Evolutionary conservation across 176 grass and related monocot species (phyloP), one percentile per base, ranked within the genome.

Genomic region (Thinopyrum elongatum): DNA sequence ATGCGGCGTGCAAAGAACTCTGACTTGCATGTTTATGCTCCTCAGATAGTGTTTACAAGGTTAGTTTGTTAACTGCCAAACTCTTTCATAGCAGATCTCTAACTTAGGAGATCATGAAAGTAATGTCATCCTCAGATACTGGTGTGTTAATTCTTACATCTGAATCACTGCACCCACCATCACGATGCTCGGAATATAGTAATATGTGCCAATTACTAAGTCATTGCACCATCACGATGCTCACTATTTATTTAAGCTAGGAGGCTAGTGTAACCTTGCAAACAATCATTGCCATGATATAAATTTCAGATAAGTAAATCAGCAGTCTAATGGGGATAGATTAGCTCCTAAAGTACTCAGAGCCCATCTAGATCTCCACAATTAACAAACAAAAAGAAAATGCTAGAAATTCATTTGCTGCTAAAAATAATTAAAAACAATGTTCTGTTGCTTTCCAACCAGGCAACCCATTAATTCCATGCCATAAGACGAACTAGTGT

Each of bases 1-100:
- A 91, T 95, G 89, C 95, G 92, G 61, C 93, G 89, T 87, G 78
- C 82, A 81, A 98, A 98, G 59, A 88, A 87, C 84, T 87, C 91
- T 13, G 92, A 94, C 86, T 68, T 87, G 47, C 93, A 98, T 87
- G 93, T 95, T 65, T 95, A 93, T 86, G 95, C 95, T 72, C 95
- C 95, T 74, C 95, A 93, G 77, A 92, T 98, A 69, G 95, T 90
- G 95, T 91, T 38, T 98, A 98, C 53, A 98, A 95, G 92, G 93
- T 98, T 87, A 10, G 86, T 25, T 51, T 70, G 49, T 90, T 35
- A 86, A 44, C 36, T 23, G 35, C n/a, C 15, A 83, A 44, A 63
- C 19, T 81, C 71, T 69, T 76, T 74, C 42, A 65, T n/a, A 67
- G 13, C 82, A 72, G 72, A 70, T 28, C 13, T 44, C 75, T 65